Base-by-base conservation (phyloP, 345 rosid species). In the Arabis hirsuta region DNA sequence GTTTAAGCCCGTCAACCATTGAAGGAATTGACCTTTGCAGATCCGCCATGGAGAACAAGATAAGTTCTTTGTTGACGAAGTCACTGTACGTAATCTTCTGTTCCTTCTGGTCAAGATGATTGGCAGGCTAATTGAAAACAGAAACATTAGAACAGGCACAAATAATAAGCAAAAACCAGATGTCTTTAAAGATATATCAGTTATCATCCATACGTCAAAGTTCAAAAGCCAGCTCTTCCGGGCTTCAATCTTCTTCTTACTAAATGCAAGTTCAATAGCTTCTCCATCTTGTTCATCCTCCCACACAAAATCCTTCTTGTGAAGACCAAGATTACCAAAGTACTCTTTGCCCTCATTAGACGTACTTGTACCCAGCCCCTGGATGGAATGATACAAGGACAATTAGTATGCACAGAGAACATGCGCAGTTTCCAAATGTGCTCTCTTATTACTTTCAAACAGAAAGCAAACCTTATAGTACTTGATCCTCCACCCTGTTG, bases 331-430 rank as follows among this genome's bases (percentile, higher is more conserved):
- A 29, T 79, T 69, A 34, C 48, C 29, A 62, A 96, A 96, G 80
- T 96, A 96, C 14, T 88, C 86, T 79, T 75, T 86, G 27, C 90
- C 99, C 73, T 96, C 98, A 65, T 79, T 71, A 12, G 87, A 71
- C 0, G 87, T 83, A 80, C 93, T 96, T 63, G 99, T 96, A 72
- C 99, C 98, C 88, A 96, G 62, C 80, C 99, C 99, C 99, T 92
- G 47, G 14, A 27, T 92, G 44, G 14, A 27, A 61, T 47, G 14
- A 58, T 45, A 73, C 19, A 19, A 43, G 32, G 5, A 44, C 20
- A 39, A 26, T 60, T 34, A 36, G 65, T 46, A 29, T 19, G 11
- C 65, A 42, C 44, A n/a, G 8, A 39, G 41, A 19, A 48, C 34
- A 53, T 24, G 27, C 44, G 57, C 29, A 31, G 2, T 59, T 66